phyloP scores from a whole-genome alignment of 495 filamentous ascomycete species.

The Lichina pygmaea region DNA sequence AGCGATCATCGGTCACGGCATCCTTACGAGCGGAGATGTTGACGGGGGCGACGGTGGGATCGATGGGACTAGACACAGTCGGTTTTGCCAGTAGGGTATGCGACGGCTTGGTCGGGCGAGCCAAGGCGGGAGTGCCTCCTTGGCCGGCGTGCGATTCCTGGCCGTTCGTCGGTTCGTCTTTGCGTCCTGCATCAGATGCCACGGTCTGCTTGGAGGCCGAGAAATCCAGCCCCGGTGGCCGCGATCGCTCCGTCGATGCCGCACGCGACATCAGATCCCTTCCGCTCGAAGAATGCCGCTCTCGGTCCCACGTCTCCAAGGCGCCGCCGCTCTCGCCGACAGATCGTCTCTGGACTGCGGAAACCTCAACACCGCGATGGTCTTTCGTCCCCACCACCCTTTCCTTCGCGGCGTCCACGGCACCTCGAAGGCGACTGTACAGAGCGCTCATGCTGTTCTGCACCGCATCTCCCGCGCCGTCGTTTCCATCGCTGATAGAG shows the following conservation, averaged over 20 bases:
- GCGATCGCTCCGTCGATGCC: too few relatives aligned
- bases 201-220: too few relatives aligned
- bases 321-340: too few relatives aligned
- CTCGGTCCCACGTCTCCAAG: too few relatives aligned
- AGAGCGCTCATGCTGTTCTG: slow-evolving; percentile 67
- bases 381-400: slow-evolving; percentile 9
- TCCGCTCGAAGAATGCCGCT: too few relatives aligned
- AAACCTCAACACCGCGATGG: not conserved
- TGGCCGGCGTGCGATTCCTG: too few relatives aligned
- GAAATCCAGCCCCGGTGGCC: too few relatives aligned
- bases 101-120: not conserved
- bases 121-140: too few relatives aligned
- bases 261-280: too few relatives aligned
- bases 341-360: too few relatives aligned
- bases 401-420: slow-evolving; percentile 43
- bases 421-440: slow-evolving; percentile 57
- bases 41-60: not conserved
- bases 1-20: not conserved
- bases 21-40: not conserved
- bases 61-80: not conserved
- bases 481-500: slow-evolving; percentile 33
- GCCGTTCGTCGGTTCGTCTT: too few relatives aligned
- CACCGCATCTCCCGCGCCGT: slow-evolving; percentile 37
- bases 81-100: not conserved
- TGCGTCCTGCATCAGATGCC: too few relatives aligned